phyloP scores from a whole-genome alignment of 352 stramenopile species.

The Phytophthora fragariae region DNA sequence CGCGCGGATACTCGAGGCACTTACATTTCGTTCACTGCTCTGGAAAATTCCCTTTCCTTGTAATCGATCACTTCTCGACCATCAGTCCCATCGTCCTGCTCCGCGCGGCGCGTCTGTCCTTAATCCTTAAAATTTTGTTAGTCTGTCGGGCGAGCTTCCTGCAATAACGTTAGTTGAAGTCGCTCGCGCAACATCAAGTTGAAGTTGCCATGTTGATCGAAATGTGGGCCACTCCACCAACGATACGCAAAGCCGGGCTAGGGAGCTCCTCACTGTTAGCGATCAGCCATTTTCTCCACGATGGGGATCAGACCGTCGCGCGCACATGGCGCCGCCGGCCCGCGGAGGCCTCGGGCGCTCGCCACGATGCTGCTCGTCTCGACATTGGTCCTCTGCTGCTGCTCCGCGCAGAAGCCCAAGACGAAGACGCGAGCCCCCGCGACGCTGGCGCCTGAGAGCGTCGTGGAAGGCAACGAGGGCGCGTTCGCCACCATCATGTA shows the following conservation, averaged over 20 bases:
- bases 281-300: constrained; percentile 23
- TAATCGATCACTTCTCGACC: background rate
- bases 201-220: constrained; percentile 1
- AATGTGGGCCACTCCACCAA: constrained; percentile 21
- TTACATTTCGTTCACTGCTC: background rate
- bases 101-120: too few relatives aligned
- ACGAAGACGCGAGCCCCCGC: constrained; percentile 6
- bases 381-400: constrained; percentile 8
- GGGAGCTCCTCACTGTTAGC: constrained; percentile 4
- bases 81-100: background rate
- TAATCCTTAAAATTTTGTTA: too few relatives aligned
- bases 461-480: constrained; percentile 46
- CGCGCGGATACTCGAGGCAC: too few relatives aligned
- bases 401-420: constrained; percentile 1
- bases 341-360: constrained; percentile 5
- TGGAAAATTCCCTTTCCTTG: background rate
- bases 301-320: constrained; percentile 37
- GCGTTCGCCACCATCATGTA: constrained; percentile 80
- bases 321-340: constrained; percentile 14
- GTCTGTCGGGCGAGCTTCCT: background rate
- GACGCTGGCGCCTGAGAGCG: constrained; percentile 24
- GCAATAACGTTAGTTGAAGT: background rate
- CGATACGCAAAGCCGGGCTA: constrained; percentile 6
- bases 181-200: constrained; percentile 4
- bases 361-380: constrained; percentile 4